Evolutionary conservation across 257 asterid genomes (phyloP), one percentile per base, ranked within the genome.

Genomic region (Coffea eugenioides): DNA sequence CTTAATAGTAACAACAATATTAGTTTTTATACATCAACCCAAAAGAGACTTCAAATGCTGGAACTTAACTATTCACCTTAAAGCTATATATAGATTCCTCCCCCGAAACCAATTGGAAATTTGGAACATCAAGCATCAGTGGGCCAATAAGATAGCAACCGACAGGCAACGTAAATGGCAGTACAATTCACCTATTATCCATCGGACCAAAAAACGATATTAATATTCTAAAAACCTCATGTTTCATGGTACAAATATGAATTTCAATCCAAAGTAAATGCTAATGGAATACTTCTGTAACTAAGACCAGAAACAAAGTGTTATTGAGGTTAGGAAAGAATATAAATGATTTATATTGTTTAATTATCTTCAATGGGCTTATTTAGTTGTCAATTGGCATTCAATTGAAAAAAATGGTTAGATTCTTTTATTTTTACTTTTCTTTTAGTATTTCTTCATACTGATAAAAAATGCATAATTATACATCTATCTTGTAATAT

Each of bases 21-120:
- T 2, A 57, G 64, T 20, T 54, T 57, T 20, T 57, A 25, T 57
- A 0, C 64, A 57, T 57, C 25, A 57, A 8, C 18, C 64, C 64
- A 57, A 57, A 54, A 57, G 4, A 23, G 13, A 59, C 20, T 23
- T 25, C 36, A 23, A 62, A 62, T 62, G 36, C 68, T n/a, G 36
- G 34, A n/a, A 6, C 2, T 25, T n/a, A 62, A 62, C 13, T 34
- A n/a, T 62, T 9, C 13, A 0, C 68, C 3, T 9, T n/a, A 23
- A 62, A 62, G 16, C 36, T 14, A 31, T 31, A 31, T 31, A 31
- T 31, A 77, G 99, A 95, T 82, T 95, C 99, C 81, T 95, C 98
- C 77, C 97, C 99, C 93, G 89, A 79, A 77, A 83, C 61, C 61
- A 84, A 82, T 52, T 21, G 56, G 41, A 8, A 8, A 84, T 80